Evolutionary conservation across 139 green algal genomes (phyloP), one percentile per base, ranked within the genome.

Genomic region (Ettlia oleoabundans): DNA sequence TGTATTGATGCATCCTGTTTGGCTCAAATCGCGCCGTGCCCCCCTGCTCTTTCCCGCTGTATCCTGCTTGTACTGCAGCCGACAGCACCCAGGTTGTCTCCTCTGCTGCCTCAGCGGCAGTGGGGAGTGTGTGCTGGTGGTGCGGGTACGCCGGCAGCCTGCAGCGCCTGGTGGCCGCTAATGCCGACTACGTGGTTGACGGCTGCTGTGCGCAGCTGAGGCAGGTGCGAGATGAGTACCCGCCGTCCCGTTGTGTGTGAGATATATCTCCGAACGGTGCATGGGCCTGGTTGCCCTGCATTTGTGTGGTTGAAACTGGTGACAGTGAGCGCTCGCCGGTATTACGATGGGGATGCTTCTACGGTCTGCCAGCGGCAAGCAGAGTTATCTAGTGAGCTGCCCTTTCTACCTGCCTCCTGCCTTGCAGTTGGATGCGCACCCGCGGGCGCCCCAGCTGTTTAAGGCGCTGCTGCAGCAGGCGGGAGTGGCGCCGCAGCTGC

Each of bases 111-210:
- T 66, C 62, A 43, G 82, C 73, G 1, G 85, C 90, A 24, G 30
- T 93, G 35, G 62, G 73, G 40, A 89, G 64, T n/a, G 41, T 95
- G 8, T 91, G 85, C 63, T 42, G 74, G 9, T 83, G 89, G 77
- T 89, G 83, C 84, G 91, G 89, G 47, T 94, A 93, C 69, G 42
- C 30, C n/a, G 63, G 77, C 61, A 85, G 81, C 3, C 72, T 95
- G 43, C 30, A 33, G 13, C n/a, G 82, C 19, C 87, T 97, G 40
- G 69, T 97, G 19, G 42, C 69, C 1, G 78, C 41, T 18, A 97
- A 97, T 70, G 89, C 90, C 2, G 93, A 97, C 78, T 97, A 96
- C 70, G 84, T 97, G 7, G 88, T 97, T 53, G 93, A 97, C 79
- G 92, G 87, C 13, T 67, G 95, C 40, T 96, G 92, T 64, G 63